Base-by-base conservation (phyloP, 225 moss, liverwort and hornwort species). In the Straminergon stramineum region DNA sequence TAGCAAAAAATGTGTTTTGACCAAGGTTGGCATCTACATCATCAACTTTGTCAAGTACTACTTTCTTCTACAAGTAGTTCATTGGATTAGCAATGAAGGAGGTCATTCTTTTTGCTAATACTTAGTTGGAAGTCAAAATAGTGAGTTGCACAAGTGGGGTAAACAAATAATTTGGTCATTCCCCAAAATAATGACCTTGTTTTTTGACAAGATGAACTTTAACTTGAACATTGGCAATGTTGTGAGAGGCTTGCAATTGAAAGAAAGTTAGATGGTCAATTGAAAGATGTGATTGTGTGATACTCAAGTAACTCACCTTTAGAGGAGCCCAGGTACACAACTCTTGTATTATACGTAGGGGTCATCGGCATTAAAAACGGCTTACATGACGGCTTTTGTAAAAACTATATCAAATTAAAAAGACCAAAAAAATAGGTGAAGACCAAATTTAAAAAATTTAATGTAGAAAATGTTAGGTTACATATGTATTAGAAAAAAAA, bases 1-100 rank as follows among this genome's bases (percentile, higher is more conserved):
- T 0, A 10, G 2, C 5, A 14, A 70, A 17, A 74, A 30, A 5
- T 74, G 1, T 3, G 0, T 28, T 17, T 43, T 74, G 27, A 17
- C 10, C 3, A 43, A 45, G 17, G 4, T 45, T 74, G 30, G 45
- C 45, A 74, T 10, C 30, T 1, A 5, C 2, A 2, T 45, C 10
- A 6, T 2, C 28, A 30, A 10, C 17, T 45, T 28, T 45, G 17
- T 45, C 28, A 45, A 74, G 2, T 73, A 28, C 17, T 74, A 27
- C 10, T 2, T 43, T 45, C 43, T 17, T 17, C 17, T 28, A 1
- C 28, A 2, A 43, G 3, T 17, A 17, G 6, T 28, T 74, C 28
- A 45, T 5, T 11, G 0, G 6, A 30, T 30, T 17, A 74, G 3
- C 17, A 74, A 45, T 45, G 10, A 74, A 30, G 3, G 11, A 74